A percentile compares a stretch with the other conserved stretches of the same genome.
These are phyloP conservation scores for Plantago ovata DNA, from an alignment of 257 asterid species.

Conservation along the genomic window DNA sequence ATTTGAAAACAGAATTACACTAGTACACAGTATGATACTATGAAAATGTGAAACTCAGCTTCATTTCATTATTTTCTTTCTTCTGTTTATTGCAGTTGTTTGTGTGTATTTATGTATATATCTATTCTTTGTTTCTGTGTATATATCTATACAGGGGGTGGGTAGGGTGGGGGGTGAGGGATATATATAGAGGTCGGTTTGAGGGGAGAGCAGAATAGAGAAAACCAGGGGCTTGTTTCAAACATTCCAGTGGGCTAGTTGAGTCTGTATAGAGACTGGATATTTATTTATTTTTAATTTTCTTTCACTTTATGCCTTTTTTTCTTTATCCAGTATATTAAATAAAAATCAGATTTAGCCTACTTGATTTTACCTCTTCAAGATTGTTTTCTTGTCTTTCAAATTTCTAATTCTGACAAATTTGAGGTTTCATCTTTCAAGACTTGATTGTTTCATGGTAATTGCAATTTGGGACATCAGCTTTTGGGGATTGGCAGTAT, in stretches of 20 bases:
- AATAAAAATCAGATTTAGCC: constrained; percentile 21
- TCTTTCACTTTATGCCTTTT: neutral
- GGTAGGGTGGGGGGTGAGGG: constrained; percentile 6
- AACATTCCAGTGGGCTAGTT: constrained; percentile 65
- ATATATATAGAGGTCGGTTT: constrained; percentile 21
- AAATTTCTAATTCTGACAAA: constrained; percentile 14
- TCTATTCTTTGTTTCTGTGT: constrained; percentile 11
- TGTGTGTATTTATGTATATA: neutral
- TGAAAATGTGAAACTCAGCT: neutral
- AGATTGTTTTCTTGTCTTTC: neutral
- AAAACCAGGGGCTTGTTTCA: constrained; percentile 61
- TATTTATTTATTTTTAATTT: neutral
- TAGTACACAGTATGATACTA: neutral
- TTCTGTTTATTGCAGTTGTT: neutral
- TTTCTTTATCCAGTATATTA: neutral
- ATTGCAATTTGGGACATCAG: constrained; percentile 4
- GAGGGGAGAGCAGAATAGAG: constrained; percentile 23
- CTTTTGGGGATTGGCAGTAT: constrained; percentile 4
- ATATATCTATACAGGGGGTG: constrained; percentile 16
- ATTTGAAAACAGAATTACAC: neutral
- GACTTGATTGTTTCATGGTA: neutral
- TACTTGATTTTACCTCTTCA: neutral
- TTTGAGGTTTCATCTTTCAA: constrained; percentile 10
- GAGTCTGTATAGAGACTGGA: constrained; percentile 40
- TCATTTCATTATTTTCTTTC: no score